A percentile compares a stretch with the other conserved stretches of the same genome.
These are phyloP conservation scores for Besnoitia besnoiti DNA, from an alignment of 169 alveolate genomes.

Conservation along the genomic window DNA sequence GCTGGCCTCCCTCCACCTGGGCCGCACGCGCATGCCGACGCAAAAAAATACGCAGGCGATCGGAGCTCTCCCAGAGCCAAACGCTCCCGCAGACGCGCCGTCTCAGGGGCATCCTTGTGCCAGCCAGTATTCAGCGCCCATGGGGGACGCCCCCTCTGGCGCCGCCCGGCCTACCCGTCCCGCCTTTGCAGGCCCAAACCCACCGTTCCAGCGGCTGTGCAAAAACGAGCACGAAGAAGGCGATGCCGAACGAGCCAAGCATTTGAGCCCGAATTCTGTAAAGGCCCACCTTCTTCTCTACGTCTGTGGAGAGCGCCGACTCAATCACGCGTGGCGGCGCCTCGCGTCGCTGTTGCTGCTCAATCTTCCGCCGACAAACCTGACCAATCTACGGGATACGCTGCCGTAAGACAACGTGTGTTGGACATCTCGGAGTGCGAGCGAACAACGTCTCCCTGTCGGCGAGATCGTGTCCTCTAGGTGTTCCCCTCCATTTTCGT, in stretches of 20 bases:
- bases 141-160: too few species aligned
- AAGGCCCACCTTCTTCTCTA: background rate
- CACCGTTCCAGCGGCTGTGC: background rate
- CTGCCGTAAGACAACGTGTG: constrained; percentile 17
- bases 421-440: too few species aligned
- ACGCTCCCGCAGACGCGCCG: too few species aligned
- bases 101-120: too few species aligned
- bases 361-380: background rate
- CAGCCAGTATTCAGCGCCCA: background rate
- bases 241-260: background rate
- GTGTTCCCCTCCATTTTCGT: too few species aligned
- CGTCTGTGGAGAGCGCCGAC: background rate
- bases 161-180: too few species aligned
- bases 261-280: background rate
- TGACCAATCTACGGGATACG: background rate
- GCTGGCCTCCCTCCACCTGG: background rate
- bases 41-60: too few species aligned
- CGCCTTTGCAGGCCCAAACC: background rate
- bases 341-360: background rate
- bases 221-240: background rate
- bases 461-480: too few species aligned
- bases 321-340: background rate
- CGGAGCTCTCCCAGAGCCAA: too few species aligned
- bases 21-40: too few species aligned
- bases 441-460: too few species aligned